Base-by-base conservation (phyloP, 768 basidiomycete species). In the Amanita inopinata region DNA sequence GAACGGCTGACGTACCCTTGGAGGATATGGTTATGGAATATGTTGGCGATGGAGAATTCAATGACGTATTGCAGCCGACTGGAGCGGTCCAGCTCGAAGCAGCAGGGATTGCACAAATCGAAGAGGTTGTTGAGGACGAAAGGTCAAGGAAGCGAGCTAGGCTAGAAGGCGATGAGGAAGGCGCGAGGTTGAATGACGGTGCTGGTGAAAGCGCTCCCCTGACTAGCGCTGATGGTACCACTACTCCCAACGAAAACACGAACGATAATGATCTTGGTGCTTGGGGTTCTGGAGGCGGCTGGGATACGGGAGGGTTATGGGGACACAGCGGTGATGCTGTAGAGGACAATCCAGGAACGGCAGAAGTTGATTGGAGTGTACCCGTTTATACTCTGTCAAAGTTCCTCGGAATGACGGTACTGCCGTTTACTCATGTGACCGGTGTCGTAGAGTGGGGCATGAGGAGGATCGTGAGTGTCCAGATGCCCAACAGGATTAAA, bases 401-500 rank as follows among this genome's bases (percentile, higher is more conserved):
- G 0, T 53, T 75, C 31, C 57, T 85, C 4, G 83, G 80, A 0
- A 74, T 75, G 2, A 74, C 71, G 9, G 55, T 59, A 4, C 58
- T 85, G 25, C 75, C 81, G 0, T 51, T 71, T 40, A 82, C 83
- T 0, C 82, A 85, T 51, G 69, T 65, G 4, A 65, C 78, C 1
- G 81, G 80, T 6, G 59, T 83, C 36, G 74, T 83, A 40, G 84
- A 87, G 58, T 69, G 63, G 24, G 79, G 79, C 1, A 71, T 78
- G 42, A 69, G 84, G 8, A 67, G 71, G 23, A 62, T 87, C 55
- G 65, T 67, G 42, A 59, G 67, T 7, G 55, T 80, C 61, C 1
- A 56, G 61, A 6, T 73, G 73, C 2, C 56, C 62, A 10, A 45
- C 53, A 31, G 15, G 18, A 32, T n/a, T n/a, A 6, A 38, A 56